Percentiles rank a stretch among this genome's conserved stretches.
phyloP scores from a whole-genome alignment of 306 rosid species.

The Cucurbita maxima region DNA sequence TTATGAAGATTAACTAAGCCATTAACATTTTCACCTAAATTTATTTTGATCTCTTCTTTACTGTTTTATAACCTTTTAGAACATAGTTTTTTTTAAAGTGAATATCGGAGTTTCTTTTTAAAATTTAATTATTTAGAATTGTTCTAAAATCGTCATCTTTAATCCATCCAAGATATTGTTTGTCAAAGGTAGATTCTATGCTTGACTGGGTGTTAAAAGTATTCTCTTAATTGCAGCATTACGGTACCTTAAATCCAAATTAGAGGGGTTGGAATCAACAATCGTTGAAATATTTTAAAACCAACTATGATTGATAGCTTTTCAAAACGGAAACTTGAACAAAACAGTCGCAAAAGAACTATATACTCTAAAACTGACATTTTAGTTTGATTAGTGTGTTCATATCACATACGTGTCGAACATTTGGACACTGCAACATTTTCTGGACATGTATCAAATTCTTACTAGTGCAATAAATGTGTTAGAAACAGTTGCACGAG shows the following conservation, averaged over 20 bases:
- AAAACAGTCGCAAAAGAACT: not conserved
- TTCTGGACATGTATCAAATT: too few relatives aligned
- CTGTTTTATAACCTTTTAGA: too few relatives aligned
- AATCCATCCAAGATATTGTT: not conserved
- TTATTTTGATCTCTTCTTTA: too few relatives aligned
- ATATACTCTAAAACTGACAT: too few relatives aligned
- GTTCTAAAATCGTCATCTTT: not conserved
- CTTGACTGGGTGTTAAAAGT: not conserved
- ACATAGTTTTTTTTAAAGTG: not conserved
- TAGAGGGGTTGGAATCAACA: not conserved
- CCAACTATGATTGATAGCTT: not conserved
- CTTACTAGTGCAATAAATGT: too few relatives aligned
- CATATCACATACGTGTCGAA: too few relatives aligned
- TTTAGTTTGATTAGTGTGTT: too few relatives aligned
- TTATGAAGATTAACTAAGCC: too few relatives aligned
- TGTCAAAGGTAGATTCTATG: not conserved
- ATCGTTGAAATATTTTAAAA: not conserved
- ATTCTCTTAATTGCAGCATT: not conserved
- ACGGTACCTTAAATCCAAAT: too few relatives aligned
- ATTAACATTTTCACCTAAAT: too few relatives aligned
- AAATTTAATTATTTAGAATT: not conserved
- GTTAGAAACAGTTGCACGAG: too few relatives aligned
- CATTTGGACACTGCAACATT: too few relatives aligned
- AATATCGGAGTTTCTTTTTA: not conserved
- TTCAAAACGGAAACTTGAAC: not conserved